Conservation (phyloP, 2,329 filamentous ascomycete species). For the Pseudogymnoascus sp. region DNA sequence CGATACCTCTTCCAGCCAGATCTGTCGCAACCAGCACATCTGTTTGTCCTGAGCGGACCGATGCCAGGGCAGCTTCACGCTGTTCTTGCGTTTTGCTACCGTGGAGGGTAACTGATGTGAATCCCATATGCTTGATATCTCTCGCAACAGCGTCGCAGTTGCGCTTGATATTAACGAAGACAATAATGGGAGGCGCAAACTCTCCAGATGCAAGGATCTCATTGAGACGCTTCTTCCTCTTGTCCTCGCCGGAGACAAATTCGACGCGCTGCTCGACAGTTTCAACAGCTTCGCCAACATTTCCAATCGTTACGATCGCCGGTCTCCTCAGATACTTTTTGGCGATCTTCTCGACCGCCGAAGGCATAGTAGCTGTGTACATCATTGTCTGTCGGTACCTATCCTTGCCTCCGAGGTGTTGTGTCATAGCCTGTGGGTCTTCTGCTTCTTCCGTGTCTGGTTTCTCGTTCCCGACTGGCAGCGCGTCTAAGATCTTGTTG, state of each 20-base stretch:
- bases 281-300: slow-evolving; percentile 89
- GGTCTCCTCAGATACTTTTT: slow-evolving; percentile 90
- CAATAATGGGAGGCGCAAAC: slow-evolving; percentile 85
- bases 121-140: slow-evolving; percentile 91
- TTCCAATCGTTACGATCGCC: slow-evolving; percentile 90
- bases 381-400: slow-evolving; percentile 98
- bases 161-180: slow-evolving; percentile 99
- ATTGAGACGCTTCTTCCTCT: slow-evolving; percentile 88
- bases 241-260: slow-evolving; percentile 83
- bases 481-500: slow-evolving; percentile 91
- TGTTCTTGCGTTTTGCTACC: slow-evolving; percentile 97
- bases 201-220: slow-evolving; percentile 77
- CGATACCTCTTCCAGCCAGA: slow-evolving; percentile 92
- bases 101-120: slow-evolving; percentile 82
- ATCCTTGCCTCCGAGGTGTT: slow-evolving; percentile 64
- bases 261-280: slow-evolving; percentile 97
- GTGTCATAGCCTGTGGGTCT: slow-evolving; percentile 74
- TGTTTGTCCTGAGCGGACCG: slow-evolving; percentile 70
- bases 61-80: slow-evolving; percentile 81
- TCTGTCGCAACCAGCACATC: slow-evolving; percentile 94
- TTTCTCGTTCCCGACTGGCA: slow-evolving; percentile 89
- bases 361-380: slow-evolving; percentile 98
- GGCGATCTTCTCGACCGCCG: slow-evolving; percentile 88
- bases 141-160: slow-evolving; percentile 93
- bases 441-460: slow-evolving; percentile 90